Evolutionary conservation across 148 eudicot genomes (phyloP).

Genomic region (Chenopodium album): DNA sequence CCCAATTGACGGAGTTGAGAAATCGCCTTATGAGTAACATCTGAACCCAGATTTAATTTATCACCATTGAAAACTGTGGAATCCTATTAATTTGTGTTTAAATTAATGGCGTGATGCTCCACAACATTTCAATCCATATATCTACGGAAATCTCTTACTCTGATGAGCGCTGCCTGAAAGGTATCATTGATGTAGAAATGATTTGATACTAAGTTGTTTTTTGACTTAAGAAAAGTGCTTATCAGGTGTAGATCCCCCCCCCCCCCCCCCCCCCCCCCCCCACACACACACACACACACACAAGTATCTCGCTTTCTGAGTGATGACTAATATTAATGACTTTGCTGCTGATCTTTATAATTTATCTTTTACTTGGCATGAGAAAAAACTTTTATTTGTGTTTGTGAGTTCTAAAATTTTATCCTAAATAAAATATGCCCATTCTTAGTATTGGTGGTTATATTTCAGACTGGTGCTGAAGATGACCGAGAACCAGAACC

Average conservation of each 20-base stretch:
- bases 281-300: too few species aligned
- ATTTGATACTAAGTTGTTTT: neutral
- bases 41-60: neutral
- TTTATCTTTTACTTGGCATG: neutral
- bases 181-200: neutral
- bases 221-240: neutral
- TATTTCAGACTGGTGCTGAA: slow-evolving; percentile 55
- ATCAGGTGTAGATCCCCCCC: neutral
- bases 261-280: too few species aligned
- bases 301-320: neutral
- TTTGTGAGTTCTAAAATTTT: neutral
- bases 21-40: too few species aligned
- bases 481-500: slow-evolving; percentile 71
- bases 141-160: neutral
- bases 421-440: neutral
- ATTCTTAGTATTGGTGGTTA: slow-evolving; percentile 1
- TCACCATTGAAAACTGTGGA: neutral
- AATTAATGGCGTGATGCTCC: neutral
- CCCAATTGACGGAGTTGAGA: neutral
- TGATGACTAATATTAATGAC: slow-evolving; percentile 2
- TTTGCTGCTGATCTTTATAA: slow-evolving; percentile 5
- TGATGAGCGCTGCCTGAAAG: neutral
- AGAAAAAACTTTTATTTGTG: neutral
- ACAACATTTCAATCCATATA: neutral
- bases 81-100: neutral